Evolutionary conservation across 2,329 filamentous ascomycete genomes (phyloP), one percentile per base, ranked within the genome.

Genomic region (Pseudogymnoascus sp.): DNA sequence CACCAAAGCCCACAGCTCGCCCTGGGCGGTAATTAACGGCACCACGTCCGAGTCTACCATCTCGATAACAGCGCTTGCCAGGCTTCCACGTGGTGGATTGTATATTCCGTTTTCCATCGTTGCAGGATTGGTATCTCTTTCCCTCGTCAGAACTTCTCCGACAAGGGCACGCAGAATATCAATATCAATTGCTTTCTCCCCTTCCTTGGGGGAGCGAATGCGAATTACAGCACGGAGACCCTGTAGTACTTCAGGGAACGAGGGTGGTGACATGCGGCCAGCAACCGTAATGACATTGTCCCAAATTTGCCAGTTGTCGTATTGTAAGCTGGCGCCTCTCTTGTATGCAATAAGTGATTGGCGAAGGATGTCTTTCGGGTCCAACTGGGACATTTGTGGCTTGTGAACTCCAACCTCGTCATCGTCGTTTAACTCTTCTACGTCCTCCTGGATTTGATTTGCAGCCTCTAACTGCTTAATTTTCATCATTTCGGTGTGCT

Each of bases 251-350:
- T 97, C 91, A 0, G 80, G 75, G 71, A 91, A 86, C 0, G 88
- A 85, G 0, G 90, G 88, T 1, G 93, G 93, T 0, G 81, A 82
- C 29, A 95, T 83, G 1, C 91, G 89, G 0, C 90, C 85, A 0
- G 90, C 89, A 21, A 97, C 87, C 0, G 92, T 95, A 64, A 99
- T 84, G 14, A 97, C 88, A 71, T 99, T 99, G 73, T 96, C 91
- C 93, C 93, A 97, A 74, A 99, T 97, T 69, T 91, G 87, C 83
- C 89, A 90, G 77, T 93, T 93, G 69, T 92, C 87, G 74, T 91
- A 84, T 61, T 96, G 91, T 23, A 96, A 83, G 4, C 84, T 83
- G 0, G 93, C 91, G 8, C 93, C 95, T 67, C 90, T 88, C 73
- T 96, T 95, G 75, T 96, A 91, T 0, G 95, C 93, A 5, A 84